phyloP scores from a whole-genome alignment of 225 moss, liverwort and hornwort species.

The Bryoerythrophyllum caledonicum region DNA sequence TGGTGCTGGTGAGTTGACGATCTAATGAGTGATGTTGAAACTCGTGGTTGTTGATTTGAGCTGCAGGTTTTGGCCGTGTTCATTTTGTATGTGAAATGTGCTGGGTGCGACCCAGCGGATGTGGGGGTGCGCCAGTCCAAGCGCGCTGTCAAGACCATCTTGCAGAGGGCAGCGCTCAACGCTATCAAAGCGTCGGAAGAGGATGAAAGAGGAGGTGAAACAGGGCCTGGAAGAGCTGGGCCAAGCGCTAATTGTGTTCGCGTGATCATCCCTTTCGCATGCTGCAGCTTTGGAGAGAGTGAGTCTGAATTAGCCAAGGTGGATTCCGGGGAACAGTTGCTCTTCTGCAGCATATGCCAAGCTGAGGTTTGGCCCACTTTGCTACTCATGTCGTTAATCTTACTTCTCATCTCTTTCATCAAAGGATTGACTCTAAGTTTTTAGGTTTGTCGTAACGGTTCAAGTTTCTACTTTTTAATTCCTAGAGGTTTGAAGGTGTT shows the following conservation, averaged over 20 bases:
- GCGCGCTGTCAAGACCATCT: slow-evolving; percentile 28
- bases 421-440: too few species aligned
- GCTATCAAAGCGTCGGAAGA: neutral
- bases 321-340: slow-evolving; percentile 65
- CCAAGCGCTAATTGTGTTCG: too few species aligned
- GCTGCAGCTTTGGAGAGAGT: slow-evolving; percentile 27
- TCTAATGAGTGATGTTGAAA: too few species aligned
- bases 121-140: slow-evolving; percentile 65
- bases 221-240: too few species aligned
- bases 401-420: too few species aligned
- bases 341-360: slow-evolving; percentile 90
- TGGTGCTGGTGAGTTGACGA: neutral
- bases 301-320: slow-evolving; percentile 38
- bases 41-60: neutral
- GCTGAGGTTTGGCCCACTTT: slow-evolving; percentile 62
- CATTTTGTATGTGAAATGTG: slow-evolving; percentile 78
- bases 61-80: slow-evolving; percentile 77
- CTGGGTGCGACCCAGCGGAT: slow-evolving; percentile 87
- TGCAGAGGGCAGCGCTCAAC: slow-evolving; percentile 24
- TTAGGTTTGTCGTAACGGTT: too few species aligned
- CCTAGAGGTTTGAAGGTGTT: too few species aligned
- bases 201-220: too few species aligned
- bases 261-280: too few species aligned
- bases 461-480: too few species aligned
- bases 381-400: neutral